Conservation (phyloP, 169 alveolate species). For the Amoebophrya sp. region DNA sequence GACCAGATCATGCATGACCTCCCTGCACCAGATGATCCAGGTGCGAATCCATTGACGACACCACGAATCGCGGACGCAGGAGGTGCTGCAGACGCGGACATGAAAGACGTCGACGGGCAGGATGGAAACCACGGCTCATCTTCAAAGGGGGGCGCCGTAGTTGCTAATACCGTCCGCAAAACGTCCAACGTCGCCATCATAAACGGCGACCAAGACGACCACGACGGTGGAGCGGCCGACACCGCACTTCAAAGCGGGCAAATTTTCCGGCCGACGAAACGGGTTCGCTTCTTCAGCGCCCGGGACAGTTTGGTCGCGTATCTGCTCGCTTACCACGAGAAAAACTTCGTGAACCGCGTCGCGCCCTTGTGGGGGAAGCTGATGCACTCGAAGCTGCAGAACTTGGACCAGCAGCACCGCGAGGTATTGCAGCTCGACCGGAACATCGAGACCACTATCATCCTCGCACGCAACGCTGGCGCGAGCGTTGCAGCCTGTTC, state of each 20-base stretch:
- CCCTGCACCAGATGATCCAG: no score
- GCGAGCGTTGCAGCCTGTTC: background rate
- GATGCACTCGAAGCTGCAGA: background rate
- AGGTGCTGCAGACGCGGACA: no score
- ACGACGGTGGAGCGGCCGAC: no score
- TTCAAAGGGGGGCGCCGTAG: no score
- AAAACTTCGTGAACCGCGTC: background rate
- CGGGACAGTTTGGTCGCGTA: background rate
- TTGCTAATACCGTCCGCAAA: no score
- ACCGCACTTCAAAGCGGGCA: background rate
- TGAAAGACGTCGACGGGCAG: no score
- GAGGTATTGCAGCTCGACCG: background rate
- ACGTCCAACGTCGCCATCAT: no score
- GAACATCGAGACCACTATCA: background rate
- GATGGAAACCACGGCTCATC: no score
- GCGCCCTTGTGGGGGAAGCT: background rate
- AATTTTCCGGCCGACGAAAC: background rate
- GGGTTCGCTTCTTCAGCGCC: background rate
- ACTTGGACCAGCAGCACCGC: background rate
- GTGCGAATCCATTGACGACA: no score
- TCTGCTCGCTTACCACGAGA: background rate
- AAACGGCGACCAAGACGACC: no score
- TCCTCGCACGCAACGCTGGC: background rate
- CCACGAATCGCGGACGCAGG: no score
- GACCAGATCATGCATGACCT: no score